Conservation (phyloP, 371 early-diverging fungal genomes). For the Phascolomyces articulosus region DNA sequence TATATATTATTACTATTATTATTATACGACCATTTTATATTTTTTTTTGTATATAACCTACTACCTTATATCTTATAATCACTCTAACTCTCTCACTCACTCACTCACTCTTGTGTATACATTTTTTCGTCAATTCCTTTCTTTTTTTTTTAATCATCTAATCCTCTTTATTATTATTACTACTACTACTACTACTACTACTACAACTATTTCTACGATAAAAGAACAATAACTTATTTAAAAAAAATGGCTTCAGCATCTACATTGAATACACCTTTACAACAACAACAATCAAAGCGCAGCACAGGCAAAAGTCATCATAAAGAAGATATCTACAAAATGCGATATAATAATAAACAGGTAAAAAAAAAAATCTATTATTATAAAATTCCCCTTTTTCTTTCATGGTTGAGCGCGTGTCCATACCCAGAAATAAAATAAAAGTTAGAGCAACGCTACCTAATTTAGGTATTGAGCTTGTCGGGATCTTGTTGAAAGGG, state of each 20-base stretch:
- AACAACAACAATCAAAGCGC: slow-evolving; percentile 4
- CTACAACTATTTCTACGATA: slow-evolving; percentile 1
- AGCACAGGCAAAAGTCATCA: slow-evolving; percentile 4
- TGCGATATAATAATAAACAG: background rate
- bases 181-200: too few species aligned
- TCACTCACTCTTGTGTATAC: too few species aligned
- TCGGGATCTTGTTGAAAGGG: slow-evolving; percentile 7
- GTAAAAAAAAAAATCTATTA: background rate
- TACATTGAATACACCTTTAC: background rate
- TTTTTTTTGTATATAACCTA: background rate
- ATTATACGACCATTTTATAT: background rate
- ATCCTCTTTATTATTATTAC: too few species aligned
- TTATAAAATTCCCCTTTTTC: background rate
- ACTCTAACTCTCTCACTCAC: too few species aligned
- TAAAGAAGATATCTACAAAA: slow-evolving; percentile 4
- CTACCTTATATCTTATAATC: background rate
- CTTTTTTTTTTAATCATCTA: background rate
- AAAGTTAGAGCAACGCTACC: slow-evolving; percentile 2
- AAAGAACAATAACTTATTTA: too few species aligned
- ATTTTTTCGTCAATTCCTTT: background rate
- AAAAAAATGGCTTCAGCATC: background rate
- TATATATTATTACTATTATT: too few species aligned
- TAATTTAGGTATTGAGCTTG: slow-evolving; percentile 1
- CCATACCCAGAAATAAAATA: slow-evolving; percentile 7
- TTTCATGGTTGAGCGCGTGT: background rate